Percentiles rank a stretch among this genome's conserved stretches.
Conservation (phyloP, 495 filamentous ascomycete genomes). For the Aspergillus biplanus region DNA sequence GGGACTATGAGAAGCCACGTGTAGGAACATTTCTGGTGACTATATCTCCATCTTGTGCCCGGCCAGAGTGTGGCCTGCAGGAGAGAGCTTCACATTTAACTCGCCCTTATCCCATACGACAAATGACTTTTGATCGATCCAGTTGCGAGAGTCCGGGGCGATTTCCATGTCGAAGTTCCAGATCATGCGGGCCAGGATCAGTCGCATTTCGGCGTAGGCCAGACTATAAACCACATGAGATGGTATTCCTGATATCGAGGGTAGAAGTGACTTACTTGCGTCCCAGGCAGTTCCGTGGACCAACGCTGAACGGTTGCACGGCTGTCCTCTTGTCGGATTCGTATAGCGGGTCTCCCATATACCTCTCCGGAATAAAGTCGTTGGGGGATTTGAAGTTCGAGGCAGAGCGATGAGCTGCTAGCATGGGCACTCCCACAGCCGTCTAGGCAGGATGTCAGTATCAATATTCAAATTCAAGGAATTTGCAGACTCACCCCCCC, state of each 20-base stretch:
- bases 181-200: background rate
- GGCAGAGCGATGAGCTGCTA: conserved; percentile 44
- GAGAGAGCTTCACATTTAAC: background rate
- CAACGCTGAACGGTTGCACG: conserved; percentile 10
- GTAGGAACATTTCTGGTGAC: no score
- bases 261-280: background rate
- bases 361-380: conserved; percentile 57
- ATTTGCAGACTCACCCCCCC: background rate
- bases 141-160: background rate
- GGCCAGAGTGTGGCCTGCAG: no score
- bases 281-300: conserved; percentile 11
- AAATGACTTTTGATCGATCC: background rate
- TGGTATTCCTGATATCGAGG: no score
- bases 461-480: background rate
- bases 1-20: no score
- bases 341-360: conserved; percentile 38
- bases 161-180: background rate
- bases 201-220: background rate
- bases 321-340: conserved; percentile 37
- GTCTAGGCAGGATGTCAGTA: background rate
- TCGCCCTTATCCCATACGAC: background rate
- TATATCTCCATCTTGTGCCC: no score
- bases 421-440: conserved; percentile 47
- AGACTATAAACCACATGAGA: background rate
- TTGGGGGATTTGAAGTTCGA: conserved; percentile 50